Conservation (phyloP, 352 stramenopile genomes). For the Pilasporangium apinafurcum region DNA sequence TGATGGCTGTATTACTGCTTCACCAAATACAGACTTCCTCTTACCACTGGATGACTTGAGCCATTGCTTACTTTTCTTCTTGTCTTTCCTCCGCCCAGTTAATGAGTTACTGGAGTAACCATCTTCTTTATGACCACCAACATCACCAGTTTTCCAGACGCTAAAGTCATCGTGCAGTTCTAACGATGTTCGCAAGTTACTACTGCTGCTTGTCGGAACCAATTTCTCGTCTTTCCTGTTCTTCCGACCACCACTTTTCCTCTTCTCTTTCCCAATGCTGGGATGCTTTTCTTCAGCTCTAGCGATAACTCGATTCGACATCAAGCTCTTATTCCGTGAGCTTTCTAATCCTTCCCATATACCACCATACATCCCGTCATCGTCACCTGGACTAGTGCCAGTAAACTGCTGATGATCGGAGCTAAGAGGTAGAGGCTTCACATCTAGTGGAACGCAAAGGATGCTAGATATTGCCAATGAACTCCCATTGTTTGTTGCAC, state of each 20-base stretch:
- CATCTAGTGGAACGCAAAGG: constrained; percentile 9
- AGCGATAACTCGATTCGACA: constrained; percentile 10
- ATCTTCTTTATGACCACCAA: too few species aligned
- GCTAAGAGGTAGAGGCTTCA: constrained; percentile 22
- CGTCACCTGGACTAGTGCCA: constrained; percentile 3
- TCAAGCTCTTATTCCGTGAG: constrained; percentile 28
- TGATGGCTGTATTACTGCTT: constrained; percentile 1
- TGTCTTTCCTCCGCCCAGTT: constrained; percentile 23
- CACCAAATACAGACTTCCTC: constrained; percentile 17
- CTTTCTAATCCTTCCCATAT: constrained; percentile 21
- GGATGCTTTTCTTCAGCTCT: constrained; percentile 32
- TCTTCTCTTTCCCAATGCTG: constrained; percentile 25
- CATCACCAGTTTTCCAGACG: not conserved
- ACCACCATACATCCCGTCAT: constrained; percentile 5
- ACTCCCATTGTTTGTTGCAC: not conserved
- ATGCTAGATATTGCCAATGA: too few species aligned
- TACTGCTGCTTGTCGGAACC: constrained; percentile 26
- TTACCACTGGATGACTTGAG: constrained; percentile 29
- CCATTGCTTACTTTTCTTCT: constrained; percentile 39
- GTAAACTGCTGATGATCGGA: constrained; percentile 17
- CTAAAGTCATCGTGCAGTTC: not conserved
- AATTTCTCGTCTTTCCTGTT: constrained; percentile 26
- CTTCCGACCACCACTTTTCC: constrained; percentile 28
- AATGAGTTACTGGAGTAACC: too few species aligned
- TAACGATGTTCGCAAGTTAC: constrained; percentile 20